A percentile compares a stretch with the other conserved stretches of the same genome.
Evolutionary conservation across 352 stramenopile genomes (phyloP).

Genomic region (Pythium dissimile): DNA sequence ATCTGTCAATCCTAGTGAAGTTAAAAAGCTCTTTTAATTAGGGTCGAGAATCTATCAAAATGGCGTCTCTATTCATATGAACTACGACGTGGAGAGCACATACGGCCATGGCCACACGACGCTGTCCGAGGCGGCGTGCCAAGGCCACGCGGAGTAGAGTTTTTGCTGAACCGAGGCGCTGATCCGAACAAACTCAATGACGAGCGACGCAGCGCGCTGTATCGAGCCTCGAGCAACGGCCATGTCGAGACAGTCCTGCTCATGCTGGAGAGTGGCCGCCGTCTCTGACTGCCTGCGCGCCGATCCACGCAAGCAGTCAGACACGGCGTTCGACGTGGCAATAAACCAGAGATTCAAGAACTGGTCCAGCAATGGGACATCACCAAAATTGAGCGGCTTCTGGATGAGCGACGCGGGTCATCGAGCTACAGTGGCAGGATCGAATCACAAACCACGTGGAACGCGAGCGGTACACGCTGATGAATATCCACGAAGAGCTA

Average conservation of each 20-base stretch:
- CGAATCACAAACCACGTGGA: slow-evolving; percentile 85
- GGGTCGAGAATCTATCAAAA: no score
- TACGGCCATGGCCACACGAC: slow-evolving; percentile 86
- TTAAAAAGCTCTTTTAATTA: no score
- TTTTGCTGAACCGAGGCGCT: slow-evolving; percentile 70
- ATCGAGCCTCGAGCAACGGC: slow-evolving; percentile 85
- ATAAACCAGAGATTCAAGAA: slow-evolving; percentile 58
- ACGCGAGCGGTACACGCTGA: slow-evolving; percentile 75
- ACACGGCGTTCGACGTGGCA: slow-evolving; percentile 87
- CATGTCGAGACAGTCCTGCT: slow-evolving; percentile 63
- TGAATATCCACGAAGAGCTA: slow-evolving; percentile 81
- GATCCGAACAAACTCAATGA: slow-evolving; percentile 89
- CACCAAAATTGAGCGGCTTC: slow-evolving; percentile 55
- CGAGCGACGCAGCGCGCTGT: slow-evolving; percentile 75
- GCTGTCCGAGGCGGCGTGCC: slow-evolving; percentile 82
- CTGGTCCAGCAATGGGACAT: slow-evolving; percentile 72
- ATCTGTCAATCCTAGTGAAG: no score
- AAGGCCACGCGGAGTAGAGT: slow-evolving; percentile 69
- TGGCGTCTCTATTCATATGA: no score
- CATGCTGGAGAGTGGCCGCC: slow-evolving; percentile 69
- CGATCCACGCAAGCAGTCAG: slow-evolving; percentile 74
- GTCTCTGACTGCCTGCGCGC: no score
- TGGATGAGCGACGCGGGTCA: slow-evolving; percentile 61
- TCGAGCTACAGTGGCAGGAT: slow-evolving; percentile 80
- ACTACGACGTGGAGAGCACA: slow-evolving; percentile 84